phyloP scores from a whole-genome alignment of 495 filamentous ascomycete genomes.

The Penicillium angulare region DNA sequence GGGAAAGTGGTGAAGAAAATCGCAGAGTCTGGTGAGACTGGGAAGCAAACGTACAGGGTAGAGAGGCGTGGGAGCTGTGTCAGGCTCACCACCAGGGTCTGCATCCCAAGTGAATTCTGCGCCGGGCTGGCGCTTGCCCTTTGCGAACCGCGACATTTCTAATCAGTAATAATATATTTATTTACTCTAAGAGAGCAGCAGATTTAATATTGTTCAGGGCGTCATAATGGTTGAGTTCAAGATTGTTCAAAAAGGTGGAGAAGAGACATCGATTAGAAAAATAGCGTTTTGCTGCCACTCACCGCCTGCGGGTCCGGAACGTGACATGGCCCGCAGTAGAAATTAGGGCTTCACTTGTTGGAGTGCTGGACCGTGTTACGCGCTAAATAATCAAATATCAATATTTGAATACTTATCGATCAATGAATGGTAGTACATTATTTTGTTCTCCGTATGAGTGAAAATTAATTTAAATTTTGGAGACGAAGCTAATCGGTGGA shows the following conservation, averaged over 20 bases:
- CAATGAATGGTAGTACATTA: too few species aligned
- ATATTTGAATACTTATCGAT: not conserved
- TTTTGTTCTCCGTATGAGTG: too few species aligned
- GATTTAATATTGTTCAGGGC: constrained; percentile 1
- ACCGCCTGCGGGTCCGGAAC: constrained; percentile 7
- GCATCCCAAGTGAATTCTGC: constrained; percentile 44
- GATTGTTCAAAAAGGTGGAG: not conserved
- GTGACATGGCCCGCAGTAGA: constrained; percentile 12
- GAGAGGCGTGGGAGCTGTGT: constrained; percentile 43
- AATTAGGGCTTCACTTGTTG: constrained; percentile 18
- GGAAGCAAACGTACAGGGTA: constrained; percentile 36
- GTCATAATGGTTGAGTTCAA: constrained; percentile 11
- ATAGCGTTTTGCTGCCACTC: constrained; percentile 8
- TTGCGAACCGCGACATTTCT: constrained; percentile 41
- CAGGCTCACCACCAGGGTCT: constrained; percentile 37
- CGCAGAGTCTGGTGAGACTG: not conserved
- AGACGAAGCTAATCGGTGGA: too few species aligned
- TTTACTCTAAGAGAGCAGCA: not conserved
- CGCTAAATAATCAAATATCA: constrained; percentile 5
- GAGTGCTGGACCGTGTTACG: constrained; percentile 4
- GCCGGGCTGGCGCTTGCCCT: constrained; percentile 39
- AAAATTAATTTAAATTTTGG: too few species aligned
- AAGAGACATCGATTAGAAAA: constrained; percentile 8
- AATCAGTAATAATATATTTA: not conserved
- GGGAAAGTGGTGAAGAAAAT: not conserved